phyloP scores from a whole-genome alignment of 2,329 filamentous ascomycete species.

The Hymenoscyphus scutula region DNA sequence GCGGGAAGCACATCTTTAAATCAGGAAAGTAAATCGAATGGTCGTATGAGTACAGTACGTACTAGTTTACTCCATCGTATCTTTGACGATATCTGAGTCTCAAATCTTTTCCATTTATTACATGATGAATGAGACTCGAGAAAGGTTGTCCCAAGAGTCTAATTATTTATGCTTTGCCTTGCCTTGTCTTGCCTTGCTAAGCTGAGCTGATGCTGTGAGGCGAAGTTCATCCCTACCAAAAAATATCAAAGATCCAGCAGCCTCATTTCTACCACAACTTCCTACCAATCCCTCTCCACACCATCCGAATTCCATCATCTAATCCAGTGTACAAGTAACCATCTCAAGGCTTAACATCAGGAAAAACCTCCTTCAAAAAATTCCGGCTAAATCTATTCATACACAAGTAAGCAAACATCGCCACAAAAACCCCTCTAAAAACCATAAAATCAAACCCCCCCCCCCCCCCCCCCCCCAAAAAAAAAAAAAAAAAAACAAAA shows the following conservation, averaged over 20 bases:
- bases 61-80: too few relatives aligned
- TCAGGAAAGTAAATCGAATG: background rate
- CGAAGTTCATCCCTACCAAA: background rate
- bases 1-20: background rate
- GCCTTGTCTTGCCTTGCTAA: too few relatives aligned
- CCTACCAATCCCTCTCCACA: background rate
- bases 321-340: background rate
- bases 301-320: background rate
- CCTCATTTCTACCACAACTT: too few relatives aligned
- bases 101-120: background rate
- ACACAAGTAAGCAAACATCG: background rate
- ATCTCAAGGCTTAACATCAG: slow-evolving; percentile 27
- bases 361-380: slow-evolving; percentile 33
- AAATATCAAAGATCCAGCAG: too few relatives aligned
- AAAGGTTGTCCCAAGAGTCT: too few relatives aligned
- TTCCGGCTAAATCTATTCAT: slow-evolving; percentile 68
- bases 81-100: background rate
- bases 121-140: background rate
- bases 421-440: too few relatives aligned
- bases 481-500: too few relatives aligned
- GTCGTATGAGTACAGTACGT: background rate
- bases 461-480: too few relatives aligned
- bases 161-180: background rate
- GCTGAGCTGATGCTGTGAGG: background rate
- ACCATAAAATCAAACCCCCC: too few relatives aligned